Percentiles rank a stretch among this genome's conserved stretches.
Evolutionary conservation across 2,329 filamentous ascomycete species (phyloP).

Genomic region (Sarocladiaceae sp.): DNA sequence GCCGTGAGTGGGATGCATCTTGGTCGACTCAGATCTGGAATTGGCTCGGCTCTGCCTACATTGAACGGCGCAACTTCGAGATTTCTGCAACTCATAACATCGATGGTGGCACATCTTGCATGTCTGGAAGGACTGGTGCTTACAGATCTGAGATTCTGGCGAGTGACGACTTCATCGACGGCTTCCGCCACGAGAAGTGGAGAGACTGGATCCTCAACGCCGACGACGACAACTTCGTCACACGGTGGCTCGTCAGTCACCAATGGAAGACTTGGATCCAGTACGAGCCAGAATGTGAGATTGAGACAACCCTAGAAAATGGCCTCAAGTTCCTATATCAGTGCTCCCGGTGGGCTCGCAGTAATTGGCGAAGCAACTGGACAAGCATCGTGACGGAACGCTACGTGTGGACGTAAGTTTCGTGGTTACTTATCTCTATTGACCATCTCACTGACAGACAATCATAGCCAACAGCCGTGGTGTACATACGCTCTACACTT

Average conservation of each 20-base stretch:
- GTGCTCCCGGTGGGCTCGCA: slow-evolving; percentile 90
- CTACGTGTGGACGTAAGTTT: slow-evolving; percentile 79
- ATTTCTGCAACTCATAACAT: slow-evolving; percentile 94
- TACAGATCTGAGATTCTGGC: slow-evolving; percentile 87
- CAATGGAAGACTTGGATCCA: slow-evolving; percentile 94
- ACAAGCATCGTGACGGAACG: slow-evolving; percentile 83
- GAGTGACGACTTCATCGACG: slow-evolving; percentile 78
- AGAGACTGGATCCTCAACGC: slow-evolving; percentile 85
- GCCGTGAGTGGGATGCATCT: slow-evolving; percentile 59
- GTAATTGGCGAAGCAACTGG: slow-evolving; percentile 96
- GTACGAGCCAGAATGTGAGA: slow-evolving; percentile 85
- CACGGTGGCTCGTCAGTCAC: slow-evolving; percentile 89
- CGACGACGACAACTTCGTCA: slow-evolving; percentile 98
- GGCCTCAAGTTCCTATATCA: slow-evolving; percentile 87
- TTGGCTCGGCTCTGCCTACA: slow-evolving; percentile 87
- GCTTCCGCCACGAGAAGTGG: slow-evolving; percentile 91
- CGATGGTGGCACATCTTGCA: slow-evolving; percentile 93
- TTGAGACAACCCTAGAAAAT: slow-evolving; percentile 90
- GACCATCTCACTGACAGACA: slow-evolving; percentile 15
- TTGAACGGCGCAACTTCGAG: slow-evolving; percentile 93
- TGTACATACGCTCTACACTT: slow-evolving; percentile 90
- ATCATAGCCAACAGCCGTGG: slow-evolving; percentile 78
- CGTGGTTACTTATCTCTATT: not conserved
- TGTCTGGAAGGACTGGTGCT: slow-evolving; percentile 89
- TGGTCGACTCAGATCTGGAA: slow-evolving; percentile 68